These are phyloP conservation scores for Flaveria ramosissima DNA, from an alignment of 129 eudicot species.

Conservation along the genomic window DNA sequence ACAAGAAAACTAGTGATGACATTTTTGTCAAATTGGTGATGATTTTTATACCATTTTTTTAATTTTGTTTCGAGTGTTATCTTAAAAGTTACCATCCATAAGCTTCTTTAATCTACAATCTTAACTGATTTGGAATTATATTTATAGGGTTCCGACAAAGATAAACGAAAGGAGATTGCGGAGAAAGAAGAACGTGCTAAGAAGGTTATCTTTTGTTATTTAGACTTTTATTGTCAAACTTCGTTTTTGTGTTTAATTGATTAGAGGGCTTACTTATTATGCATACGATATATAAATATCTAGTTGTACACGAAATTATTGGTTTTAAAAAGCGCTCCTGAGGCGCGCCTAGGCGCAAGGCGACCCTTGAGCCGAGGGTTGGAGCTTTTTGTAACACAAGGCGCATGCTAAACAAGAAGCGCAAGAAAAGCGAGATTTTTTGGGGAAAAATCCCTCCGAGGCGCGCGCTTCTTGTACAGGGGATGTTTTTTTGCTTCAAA, in stretches of 20 bases:
- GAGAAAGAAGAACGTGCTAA: constrained; percentile 87
- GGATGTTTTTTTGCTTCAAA: too few relatives aligned
- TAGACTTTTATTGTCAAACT: not conserved
- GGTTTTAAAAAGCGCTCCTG: too few relatives aligned
- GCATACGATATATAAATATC: not conserved
- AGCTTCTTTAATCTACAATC: not conserved
- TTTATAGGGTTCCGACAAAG: constrained; percentile 80
- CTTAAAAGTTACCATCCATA: not conserved
- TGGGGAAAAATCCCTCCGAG: too few relatives aligned
- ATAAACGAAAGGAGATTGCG: constrained; percentile 72
- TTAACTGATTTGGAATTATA: not conserved
- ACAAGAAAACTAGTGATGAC: constrained; percentile 76
- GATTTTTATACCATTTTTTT: not conserved
- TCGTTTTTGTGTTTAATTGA: not conserved
- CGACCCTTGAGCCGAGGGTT: too few relatives aligned
- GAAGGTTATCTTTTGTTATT: constrained; percentile 52
- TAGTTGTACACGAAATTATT: too few relatives aligned
- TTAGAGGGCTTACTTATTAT: too few relatives aligned
- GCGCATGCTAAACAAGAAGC: too few relatives aligned
- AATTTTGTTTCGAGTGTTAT: not conserved
- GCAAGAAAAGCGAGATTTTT: too few relatives aligned
- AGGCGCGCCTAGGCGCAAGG: too few relatives aligned
- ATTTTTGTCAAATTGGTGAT: constrained; percentile 78
- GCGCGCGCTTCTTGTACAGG: too few relatives aligned
- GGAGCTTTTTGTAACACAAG: too few relatives aligned